Base-by-base conservation (phyloP, 495 filamentous ascomycete genomes). In the Penicillium dipodomyicola region DNA sequence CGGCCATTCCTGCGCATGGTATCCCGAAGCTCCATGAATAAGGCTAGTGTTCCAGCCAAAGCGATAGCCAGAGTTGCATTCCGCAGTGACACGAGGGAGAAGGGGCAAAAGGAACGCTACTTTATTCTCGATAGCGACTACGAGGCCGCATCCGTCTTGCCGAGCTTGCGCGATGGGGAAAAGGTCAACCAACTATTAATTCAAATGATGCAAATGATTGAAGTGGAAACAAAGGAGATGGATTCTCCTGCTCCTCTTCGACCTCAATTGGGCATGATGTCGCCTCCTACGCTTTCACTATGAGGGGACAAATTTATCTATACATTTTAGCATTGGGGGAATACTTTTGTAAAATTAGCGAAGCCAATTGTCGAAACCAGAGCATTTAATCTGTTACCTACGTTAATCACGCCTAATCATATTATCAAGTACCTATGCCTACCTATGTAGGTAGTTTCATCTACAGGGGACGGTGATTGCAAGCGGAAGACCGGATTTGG, bases 11-110 rank as follows among this genome's bases (percentile, higher is more conserved):
- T 75, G 62, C 68, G 70, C 37, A 66, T 74, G 52, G 66, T 77
- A 25, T 77, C 72, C 49, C 69, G 70, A 59, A 73, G 67, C 52
- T 66, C 69, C 14, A 73, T 74, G 41, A 77, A 77, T 61, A 71
- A 69, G 49, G 63, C 72, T 49, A 68, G 59, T 59, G 72, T 75
- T 54, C 72, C 73, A 27, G 73, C 71, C 57, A 75, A 75, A 53
- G 68, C 62, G 42, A 72, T 77, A 44, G 67, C 68, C 50, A 73
- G 64, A 63, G 68, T 77, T 17, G 68, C 74, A 67, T 77, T 77
- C 64, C 69, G 70, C 41, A 50, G 49, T n/a, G 65, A 65, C 12
- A 59, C 60, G 46, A 69, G 69, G 65, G 69, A 67, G 67, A 65
- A 60, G 51, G 63, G 65, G 60, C 65, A 64, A 20, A 67, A 62